Conservation (phyloP, 1,284 basidiomycete species). For the Dichomitus squalens region DNA sequence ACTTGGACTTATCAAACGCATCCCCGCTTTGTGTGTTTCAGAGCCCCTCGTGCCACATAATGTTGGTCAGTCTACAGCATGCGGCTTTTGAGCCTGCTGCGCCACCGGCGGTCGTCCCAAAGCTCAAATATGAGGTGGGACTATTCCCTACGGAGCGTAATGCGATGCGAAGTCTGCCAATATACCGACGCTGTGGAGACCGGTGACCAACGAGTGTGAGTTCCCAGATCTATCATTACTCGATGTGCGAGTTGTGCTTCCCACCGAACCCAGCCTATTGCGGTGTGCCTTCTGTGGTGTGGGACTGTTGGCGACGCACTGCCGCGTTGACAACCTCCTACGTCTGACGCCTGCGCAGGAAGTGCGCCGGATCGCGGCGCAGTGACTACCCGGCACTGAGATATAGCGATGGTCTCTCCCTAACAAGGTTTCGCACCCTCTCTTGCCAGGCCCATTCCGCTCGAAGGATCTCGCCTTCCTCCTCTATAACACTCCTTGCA, state of each 20-base stretch:
- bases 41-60: not conserved
- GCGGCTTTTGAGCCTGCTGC: constrained; percentile 8
- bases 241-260: not conserved
- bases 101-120: constrained; percentile 4
- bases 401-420: constrained; percentile 2
- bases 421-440: not conserved
- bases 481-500: not conserved
- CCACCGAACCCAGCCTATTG: constrained; percentile 2
- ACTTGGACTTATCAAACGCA: not conserved
- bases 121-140: constrained; percentile 5
- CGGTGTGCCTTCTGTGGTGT: not conserved
- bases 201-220: constrained; percentile 15
- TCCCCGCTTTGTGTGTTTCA: not conserved
- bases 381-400: not conserved
- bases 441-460: not conserved
- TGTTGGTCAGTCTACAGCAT: not conserved
- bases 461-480: not conserved
- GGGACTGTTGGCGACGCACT: not conserved
- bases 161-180: constrained; percentile 10
- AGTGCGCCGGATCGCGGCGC: constrained; percentile 1
- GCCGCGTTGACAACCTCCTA: constrained; percentile 4
- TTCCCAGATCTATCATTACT: constrained; percentile 1
- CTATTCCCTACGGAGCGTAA: not conserved
- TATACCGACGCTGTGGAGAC: constrained; percentile 1
- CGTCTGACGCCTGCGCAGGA: not conserved